Percentiles rank a stretch among this genome's conserved stretches.
These are phyloP conservation scores for Circinella minor DNA, from an alignment of 371 early-diverging fungal genomes.

Conservation along the genomic window DNA sequence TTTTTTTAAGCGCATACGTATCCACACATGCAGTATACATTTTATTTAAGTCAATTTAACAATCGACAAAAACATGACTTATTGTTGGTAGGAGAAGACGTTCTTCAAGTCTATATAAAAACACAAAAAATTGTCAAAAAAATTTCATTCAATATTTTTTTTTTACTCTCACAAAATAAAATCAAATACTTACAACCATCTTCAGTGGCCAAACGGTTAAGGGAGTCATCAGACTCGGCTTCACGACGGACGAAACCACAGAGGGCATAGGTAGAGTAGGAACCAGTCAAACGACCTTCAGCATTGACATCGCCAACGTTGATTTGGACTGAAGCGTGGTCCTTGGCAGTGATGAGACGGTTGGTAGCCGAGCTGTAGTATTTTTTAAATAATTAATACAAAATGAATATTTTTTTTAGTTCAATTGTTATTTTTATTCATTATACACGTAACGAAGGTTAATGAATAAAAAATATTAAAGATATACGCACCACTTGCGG, in stretches of 20 bases:
- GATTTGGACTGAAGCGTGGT: conserved; percentile 98
- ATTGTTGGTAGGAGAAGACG: conserved; percentile 58
- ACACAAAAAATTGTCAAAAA: background rate
- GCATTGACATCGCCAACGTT: conserved; percentile 96
- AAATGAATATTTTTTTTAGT: background rate
- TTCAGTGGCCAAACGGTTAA: conserved; percentile 94
- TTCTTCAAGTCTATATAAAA: conserved; percentile 47
- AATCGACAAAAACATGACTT: conserved; percentile 20
- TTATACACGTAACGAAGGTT: background rate
- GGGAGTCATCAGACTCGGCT: conserved; percentile 95
- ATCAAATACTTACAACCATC: conserved; percentile 71
- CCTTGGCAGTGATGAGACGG: conserved; percentile 72
- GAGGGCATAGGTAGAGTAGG: conserved; percentile 89
- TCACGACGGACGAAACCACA: conserved; percentile 91
- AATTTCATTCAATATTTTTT: background rate
- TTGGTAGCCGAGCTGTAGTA: conserved; percentile 52
- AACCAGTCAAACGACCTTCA: conserved; percentile 79
- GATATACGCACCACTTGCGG: conserved; percentile 84
- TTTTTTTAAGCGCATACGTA: background rate
- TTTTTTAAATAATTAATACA: background rate
- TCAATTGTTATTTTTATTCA: too few relatives aligned
- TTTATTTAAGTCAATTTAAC: background rate
- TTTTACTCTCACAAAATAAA: background rate
- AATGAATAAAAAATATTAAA: background rate
- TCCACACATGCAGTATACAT: conserved; percentile 7